Base-by-base conservation (phyloP, 768 basidiomycete genomes). In the Phanerochaete sordida region DNA sequence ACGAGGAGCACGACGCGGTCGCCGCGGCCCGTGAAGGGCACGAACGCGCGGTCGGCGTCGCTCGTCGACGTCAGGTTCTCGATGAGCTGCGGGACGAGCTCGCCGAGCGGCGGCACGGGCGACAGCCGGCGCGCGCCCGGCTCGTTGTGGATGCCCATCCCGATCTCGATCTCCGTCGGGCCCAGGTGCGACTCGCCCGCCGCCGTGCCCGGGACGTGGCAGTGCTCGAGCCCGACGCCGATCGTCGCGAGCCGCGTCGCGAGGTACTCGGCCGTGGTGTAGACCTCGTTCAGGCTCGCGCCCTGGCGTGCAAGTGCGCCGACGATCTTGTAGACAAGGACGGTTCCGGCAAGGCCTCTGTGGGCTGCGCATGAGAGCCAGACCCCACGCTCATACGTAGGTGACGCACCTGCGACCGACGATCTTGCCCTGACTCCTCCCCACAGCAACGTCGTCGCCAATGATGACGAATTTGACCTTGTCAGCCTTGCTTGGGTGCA, bases 81-180 rank as follows among this genome's bases (percentile, higher is more conserved):
- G 24, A 95, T 74, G 47, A 95, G 78, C 64, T 83, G 77, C n/a
- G 80, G 78, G 47, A 95, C 77, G 57, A 95, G 84, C 62, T 87
- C 77, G 16, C 81, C 78, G 49, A 91, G 81, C 11, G 87, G 79
- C 0, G 93, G 93, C 2, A 88, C 77, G 3, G 89, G 90, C 0
- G 86, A 86, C 35, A 89, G 64, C 28, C 85, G 85, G 44, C 77
- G 75, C 62, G 85, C 80, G 8, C 90, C 94, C 49, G 86, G 84
- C 74, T 96, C 94, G 67, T 96, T 96, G 75, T 96, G 94, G 58
- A 96, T 90, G 13, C 94, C 91, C 78, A 92, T 84, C 19, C 94
- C 94, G 60, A 96, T 88, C 74, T 96, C 94, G 56, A 94, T 84
- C 70, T 93, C 90, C 23, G 81, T 74, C 13, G 73, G 67, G 3